Evolutionary conservation across 495 filamentous ascomycete genomes (phyloP).

Genomic region (Penicillium malachiteum): DNA sequence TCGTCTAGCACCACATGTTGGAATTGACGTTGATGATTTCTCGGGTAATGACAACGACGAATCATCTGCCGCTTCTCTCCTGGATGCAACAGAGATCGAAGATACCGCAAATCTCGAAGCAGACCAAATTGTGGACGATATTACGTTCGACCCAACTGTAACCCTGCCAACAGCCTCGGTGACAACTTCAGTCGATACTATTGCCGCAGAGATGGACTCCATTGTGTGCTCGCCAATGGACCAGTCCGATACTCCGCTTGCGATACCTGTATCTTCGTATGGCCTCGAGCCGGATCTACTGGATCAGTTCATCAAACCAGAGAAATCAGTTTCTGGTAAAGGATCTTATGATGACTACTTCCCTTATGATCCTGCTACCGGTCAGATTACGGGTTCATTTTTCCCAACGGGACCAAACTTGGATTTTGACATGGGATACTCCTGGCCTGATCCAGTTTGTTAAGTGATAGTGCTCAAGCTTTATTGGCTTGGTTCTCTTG

Average conservation of each 20-base stretch:
- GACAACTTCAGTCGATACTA: constrained; percentile 15
- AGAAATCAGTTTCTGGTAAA: constrained; percentile 17
- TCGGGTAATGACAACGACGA: constrained; percentile 27
- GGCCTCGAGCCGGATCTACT: constrained; percentile 27
- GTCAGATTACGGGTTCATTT: constrained; percentile 43
- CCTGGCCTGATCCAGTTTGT: constrained; percentile 35
- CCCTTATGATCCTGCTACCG: constrained; percentile 41
- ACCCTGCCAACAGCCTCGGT: constrained; percentile 7
- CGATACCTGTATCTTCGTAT: constrained; percentile 13
- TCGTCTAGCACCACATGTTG: constrained; percentile 40
- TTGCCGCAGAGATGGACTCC: constrained; percentile 26
- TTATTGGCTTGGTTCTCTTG: neutral
- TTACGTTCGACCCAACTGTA: constrained; percentile 21
- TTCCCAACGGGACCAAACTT: constrained; percentile 35
- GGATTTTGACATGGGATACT: constrained; percentile 35
- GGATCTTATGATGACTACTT: constrained; percentile 36
- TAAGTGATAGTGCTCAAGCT: constrained; percentile 3
- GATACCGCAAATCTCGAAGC: constrained; percentile 6
- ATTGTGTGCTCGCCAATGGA: constrained; percentile 32
- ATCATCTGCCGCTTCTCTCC: constrained; percentile 13
- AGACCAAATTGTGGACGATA: constrained; percentile 11
- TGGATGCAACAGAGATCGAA: constrained; percentile 13
- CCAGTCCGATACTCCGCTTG: constrained; percentile 18
- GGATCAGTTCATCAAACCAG: constrained; percentile 27
- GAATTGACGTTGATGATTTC: constrained; percentile 28